Evolutionary conservation across 305 asterid genomes (phyloP), one percentile per base, ranked within the genome.

Genomic region (Ilex paraguariensis): DNA sequence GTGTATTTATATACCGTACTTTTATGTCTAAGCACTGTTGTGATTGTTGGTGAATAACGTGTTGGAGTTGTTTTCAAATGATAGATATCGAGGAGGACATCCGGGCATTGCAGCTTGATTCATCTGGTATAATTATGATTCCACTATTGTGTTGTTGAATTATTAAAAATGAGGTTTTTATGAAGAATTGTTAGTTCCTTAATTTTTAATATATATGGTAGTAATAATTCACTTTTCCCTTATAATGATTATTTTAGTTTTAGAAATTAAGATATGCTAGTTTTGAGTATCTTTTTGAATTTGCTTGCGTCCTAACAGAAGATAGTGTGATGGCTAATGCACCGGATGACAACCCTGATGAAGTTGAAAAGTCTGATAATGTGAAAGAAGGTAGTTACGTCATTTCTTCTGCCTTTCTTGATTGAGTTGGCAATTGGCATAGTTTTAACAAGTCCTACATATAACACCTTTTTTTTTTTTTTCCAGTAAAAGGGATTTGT

Each of bases 61-160:
- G 54, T 48, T 57, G 58, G 70, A 7, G 6, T 68, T 65, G 65
- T 51, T 52, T 52, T 45, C 28, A 21, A 13, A 62, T 60, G 64
- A 15, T 67, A 90, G 96, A 82, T 70, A 83, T 92, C 65, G 96
- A 76, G 75, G 98, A 89, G 70, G 98, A 92, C 45, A 89, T 92
- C 84, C 87, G 81, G 68, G 95, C 87, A 14, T 61, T 92, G 84
- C 96, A 92, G 79, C 97, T 92, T 59, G 98, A 87, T 80, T 82
- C 95, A 54, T 54, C 92, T 30, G 97, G 96, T 92, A 84, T 7
- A 39, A n/a, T 8, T 56, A 28, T 55, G 45, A 13, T n/a, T 54
- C 2, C 36, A 17, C 59, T 9, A 52, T 14, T 14, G n/a, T n/a
- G 4, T 11, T n/a, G 6, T 9, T 12, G 6, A 7, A 52, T 52